These are phyloP conservation scores for Tremella yokohamensis DNA, from an alignment of 768 basidiomycete genomes.

Conservation along the genomic window DNA sequence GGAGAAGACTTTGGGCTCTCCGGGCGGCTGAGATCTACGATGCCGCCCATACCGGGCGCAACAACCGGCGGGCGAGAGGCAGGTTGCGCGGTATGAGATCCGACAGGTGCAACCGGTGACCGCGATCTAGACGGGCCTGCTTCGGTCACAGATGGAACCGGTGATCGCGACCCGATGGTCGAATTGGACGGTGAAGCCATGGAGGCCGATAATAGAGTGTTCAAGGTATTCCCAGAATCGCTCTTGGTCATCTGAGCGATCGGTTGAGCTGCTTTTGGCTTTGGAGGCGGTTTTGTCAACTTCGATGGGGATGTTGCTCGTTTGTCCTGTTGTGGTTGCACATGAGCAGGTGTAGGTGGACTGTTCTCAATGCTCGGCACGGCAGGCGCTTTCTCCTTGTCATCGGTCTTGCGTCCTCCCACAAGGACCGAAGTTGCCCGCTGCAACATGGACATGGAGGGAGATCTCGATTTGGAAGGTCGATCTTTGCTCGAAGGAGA, in stretches of 20 bases:
- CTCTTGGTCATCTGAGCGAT: neutral
- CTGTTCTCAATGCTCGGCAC: constrained; percentile 49
- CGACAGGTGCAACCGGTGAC: too few relatives aligned
- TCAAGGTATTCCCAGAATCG: neutral
- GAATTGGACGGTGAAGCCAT: neutral
- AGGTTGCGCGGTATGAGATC: too few relatives aligned
- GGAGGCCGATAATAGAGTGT: too few relatives aligned
- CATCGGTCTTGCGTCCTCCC: constrained; percentile 76
- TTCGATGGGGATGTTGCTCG: constrained; percentile 39
- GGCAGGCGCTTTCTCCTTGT: constrained; percentile 55
- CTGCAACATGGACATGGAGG: constrained; percentile 94
- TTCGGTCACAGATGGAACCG: constrained; percentile 2
- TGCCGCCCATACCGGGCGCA: too few relatives aligned
- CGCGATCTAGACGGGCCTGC: too few relatives aligned
- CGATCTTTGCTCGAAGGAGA: constrained; percentile 14
- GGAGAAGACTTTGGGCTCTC: too few relatives aligned
- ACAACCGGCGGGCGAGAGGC: too few relatives aligned
- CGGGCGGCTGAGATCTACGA: too few relatives aligned
- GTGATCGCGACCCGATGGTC: constrained; percentile 3
- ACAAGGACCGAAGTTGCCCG: constrained; percentile 80
- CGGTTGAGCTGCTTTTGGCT: neutral
- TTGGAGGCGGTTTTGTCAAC: constrained; percentile 37
- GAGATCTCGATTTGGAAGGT: constrained; percentile 63
- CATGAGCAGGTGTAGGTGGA: constrained; percentile 15
- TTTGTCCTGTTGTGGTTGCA: constrained; percentile 12